These are phyloP conservation scores for Dendrobium chrysotoxum DNA, from an alignment of 106 monocot species.

Conservation along the genomic window DNA sequence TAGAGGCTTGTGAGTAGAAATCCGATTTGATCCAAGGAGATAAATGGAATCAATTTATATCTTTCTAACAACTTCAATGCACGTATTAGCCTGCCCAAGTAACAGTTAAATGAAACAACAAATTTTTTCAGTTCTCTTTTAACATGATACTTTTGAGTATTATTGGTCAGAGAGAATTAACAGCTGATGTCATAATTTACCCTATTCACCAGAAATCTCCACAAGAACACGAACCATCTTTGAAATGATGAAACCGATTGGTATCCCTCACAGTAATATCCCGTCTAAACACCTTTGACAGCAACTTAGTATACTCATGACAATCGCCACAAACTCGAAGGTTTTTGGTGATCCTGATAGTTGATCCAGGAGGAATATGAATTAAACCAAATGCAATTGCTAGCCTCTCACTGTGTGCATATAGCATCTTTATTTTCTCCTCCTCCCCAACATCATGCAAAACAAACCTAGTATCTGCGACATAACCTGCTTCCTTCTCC, in stretches of 20 bases:
- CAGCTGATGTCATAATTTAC: background rate
- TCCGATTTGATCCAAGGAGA: background rate
- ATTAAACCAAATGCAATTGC: constrained; percentile 70
- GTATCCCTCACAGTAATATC: constrained; percentile 65
- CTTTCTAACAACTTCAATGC: background rate
- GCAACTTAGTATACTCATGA: constrained; percentile 61
- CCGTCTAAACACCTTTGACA: constrained; percentile 33
- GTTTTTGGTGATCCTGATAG: constrained; percentile 71
- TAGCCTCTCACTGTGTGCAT: constrained; percentile 66
- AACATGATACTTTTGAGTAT: background rate
- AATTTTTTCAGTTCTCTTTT: too few relatives aligned
- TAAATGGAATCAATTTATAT: background rate
- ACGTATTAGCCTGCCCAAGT: background rate
- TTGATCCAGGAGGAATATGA: constrained; percentile 19
- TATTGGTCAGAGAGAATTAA: background rate
- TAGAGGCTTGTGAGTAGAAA: background rate
- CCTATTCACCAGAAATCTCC: constrained; percentile 65
- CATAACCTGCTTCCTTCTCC: constrained; percentile 44
- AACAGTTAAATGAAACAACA: background rate
- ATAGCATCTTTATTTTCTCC: constrained; percentile 44
- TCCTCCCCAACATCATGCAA: constrained; percentile 48
- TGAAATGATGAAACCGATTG: constrained; percentile 81
- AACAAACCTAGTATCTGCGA: constrained; percentile 37
- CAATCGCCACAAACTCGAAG: constrained; percentile 85
- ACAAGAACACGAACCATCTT: constrained; percentile 73